Conservation (phyloP, 129 eudicot species). For the Erigeron canadensis region DNA sequence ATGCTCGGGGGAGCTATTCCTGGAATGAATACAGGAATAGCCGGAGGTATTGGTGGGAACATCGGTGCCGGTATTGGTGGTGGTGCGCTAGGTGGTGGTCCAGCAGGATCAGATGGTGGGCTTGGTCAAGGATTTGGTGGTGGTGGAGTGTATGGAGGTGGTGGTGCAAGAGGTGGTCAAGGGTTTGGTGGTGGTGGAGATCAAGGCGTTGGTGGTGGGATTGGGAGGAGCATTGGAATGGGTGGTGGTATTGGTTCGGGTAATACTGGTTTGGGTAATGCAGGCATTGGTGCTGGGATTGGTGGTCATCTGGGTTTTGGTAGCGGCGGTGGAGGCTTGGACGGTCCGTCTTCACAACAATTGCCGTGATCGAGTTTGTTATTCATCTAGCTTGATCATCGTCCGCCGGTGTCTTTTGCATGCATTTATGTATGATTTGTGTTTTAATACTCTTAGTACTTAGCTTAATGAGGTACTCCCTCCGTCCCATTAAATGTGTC, state of each 20-base stretch:
- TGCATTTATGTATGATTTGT: slow-evolving; percentile 4
- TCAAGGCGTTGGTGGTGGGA: slow-evolving; percentile 36
- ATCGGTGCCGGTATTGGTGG: slow-evolving; percentile 40
- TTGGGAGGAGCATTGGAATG: slow-evolving; percentile 29
- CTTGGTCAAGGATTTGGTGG: slow-evolving; percentile 33
- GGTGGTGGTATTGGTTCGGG: slow-evolving; percentile 32
- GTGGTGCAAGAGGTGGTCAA: slow-evolving; percentile 31
- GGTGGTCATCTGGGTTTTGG: slow-evolving; percentile 33
- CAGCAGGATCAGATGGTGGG: slow-evolving; percentile 23
- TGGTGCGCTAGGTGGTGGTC: slow-evolving; percentile 27
- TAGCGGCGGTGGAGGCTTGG: slow-evolving; percentile 30
- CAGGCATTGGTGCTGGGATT: slow-evolving; percentile 31
- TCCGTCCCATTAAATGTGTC: too few species aligned
- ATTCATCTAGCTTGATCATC: too few species aligned
- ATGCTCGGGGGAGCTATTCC: slow-evolving; percentile 40
- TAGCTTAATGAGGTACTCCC: too few species aligned
- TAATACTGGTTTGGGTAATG: slow-evolving; percentile 25
- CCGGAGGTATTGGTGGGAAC: slow-evolving; percentile 46
- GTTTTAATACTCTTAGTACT: too few species aligned
- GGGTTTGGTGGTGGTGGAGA: slow-evolving; percentile 32
- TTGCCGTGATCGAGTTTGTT: slow-evolving; percentile 18
- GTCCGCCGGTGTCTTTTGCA: slow-evolving; percentile 13
- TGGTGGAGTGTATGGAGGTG: slow-evolving; percentile 37
- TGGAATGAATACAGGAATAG: slow-evolving; percentile 28
- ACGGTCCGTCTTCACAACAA: slow-evolving; percentile 15